phyloP scores from a whole-genome alignment of 331 rosid genomes.

The Quercus tomentella region DNA sequence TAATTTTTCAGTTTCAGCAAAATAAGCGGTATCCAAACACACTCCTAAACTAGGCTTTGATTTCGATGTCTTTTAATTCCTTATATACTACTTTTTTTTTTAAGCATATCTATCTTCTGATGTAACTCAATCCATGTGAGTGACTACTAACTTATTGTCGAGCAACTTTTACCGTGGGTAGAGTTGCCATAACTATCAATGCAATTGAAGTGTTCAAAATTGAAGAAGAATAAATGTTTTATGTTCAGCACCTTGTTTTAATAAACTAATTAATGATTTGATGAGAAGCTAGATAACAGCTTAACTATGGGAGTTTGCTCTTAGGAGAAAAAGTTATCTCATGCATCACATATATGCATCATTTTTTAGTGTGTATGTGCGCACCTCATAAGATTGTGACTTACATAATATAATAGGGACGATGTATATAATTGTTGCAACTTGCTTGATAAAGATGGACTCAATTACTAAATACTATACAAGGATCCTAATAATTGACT shows the following conservation, averaged over 20 bases:
- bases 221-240: not conserved
- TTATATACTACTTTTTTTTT: not conserved
- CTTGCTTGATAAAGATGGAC: too few species aligned
- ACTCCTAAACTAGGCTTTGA: not conserved
- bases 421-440: too few species aligned
- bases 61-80: not conserved
- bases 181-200: not conserved
- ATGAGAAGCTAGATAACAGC: not conserved
- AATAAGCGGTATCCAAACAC: too few species aligned
- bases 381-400: accelerated
- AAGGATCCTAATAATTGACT: too few species aligned
- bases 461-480: too few species aligned
- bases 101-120: not conserved
- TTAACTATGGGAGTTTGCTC: not conserved
- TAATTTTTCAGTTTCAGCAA: too few species aligned
- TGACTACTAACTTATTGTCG: not conserved
- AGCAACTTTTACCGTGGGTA: not conserved
- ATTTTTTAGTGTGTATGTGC: too few species aligned
- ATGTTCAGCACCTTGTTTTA: not conserved
- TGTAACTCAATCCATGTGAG: not conserved
- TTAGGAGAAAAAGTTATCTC: too few species aligned
- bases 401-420: too few species aligned
- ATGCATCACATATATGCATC: too few species aligned
- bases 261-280: not conserved
- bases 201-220: not conserved